These are phyloP conservation scores for Dioscorea alata DNA, from an alignment of 106 monocot genomes.

Conservation along the genomic window DNA sequence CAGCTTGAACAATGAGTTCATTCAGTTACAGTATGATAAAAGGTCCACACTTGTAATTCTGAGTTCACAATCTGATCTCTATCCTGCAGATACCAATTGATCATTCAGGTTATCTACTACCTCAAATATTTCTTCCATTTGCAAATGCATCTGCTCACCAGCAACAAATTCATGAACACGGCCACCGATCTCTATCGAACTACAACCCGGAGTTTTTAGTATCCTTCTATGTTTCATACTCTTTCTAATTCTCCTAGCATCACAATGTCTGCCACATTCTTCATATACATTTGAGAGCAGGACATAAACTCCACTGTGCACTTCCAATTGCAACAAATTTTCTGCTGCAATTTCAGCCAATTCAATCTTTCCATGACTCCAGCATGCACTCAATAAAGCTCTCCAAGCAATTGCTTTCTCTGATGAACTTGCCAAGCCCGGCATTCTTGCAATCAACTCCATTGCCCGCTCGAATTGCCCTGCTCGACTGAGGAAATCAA, in stretches of 20 bases:
- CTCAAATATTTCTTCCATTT: constrained; percentile 5
- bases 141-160: constrained; percentile 7
- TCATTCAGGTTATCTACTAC: constrained; percentile 7
- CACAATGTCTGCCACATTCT: constrained; percentile 11
- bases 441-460: constrained; percentile 23
- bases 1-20: too few species aligned
- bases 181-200: constrained; percentile 18
- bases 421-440: background rate
- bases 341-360: constrained; percentile 25
- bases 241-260: constrained; percentile 13
- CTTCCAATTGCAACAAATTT: constrained; percentile 14
- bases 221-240: constrained; percentile 29
- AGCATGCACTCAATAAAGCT: constrained; percentile 29
- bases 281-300: constrained; percentile 31
- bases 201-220: constrained; percentile 44
- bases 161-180: constrained; percentile 20
- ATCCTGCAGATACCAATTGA: background rate
- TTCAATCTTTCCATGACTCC: constrained; percentile 8
- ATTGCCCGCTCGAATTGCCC: constrained; percentile 27
- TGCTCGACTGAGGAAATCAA: constrained; percentile 27
- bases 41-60: too few species aligned
- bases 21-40: too few species aligned
- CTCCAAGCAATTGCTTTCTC: constrained; percentile 34
- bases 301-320: constrained; percentile 22
- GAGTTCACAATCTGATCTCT: too few species aligned